Conservation (phyloP, 306 rosid species). For the Cucurbita maxima region DNA sequence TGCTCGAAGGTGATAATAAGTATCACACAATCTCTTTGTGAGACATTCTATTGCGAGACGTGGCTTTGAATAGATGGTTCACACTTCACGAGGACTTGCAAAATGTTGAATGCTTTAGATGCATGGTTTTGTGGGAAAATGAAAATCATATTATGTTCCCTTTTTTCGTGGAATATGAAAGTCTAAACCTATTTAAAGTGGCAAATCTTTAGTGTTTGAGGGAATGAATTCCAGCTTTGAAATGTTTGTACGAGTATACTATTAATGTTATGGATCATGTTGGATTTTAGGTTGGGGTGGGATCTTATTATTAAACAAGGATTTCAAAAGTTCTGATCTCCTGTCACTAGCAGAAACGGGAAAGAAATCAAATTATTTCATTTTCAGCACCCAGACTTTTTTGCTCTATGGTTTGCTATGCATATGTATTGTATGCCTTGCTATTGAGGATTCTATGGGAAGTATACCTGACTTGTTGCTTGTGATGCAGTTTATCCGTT, state of each 20-base stretch:
- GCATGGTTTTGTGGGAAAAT: not conserved
- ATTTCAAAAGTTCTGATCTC: not conserved
- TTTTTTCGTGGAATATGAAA: not conserved
- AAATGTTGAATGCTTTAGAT: not conserved
- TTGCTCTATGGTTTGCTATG: not conserved
- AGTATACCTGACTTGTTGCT: constrained; percentile 17
- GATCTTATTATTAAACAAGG: not conserved
- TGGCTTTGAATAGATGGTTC: not conserved
- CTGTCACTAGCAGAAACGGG: not conserved
- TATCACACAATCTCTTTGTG: too few relatives aligned
- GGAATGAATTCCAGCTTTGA: not conserved
- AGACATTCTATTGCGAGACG: too few relatives aligned
- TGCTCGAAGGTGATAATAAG: too few relatives aligned
- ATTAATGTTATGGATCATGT: not conserved
- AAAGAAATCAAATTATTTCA: not conserved
- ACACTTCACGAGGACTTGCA: not conserved
- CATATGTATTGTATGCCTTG: not conserved
- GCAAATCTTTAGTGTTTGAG: not conserved
- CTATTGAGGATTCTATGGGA: not conserved
- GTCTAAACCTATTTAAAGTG: not conserved
- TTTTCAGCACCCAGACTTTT: not conserved
- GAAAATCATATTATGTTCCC: not conserved
- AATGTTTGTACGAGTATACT: not conserved
- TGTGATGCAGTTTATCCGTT: constrained; percentile 79
- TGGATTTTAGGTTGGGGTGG: not conserved